Base-by-base conservation (phyloP, 1,139 yeast species). In the Kluyveromyces sp. region DNA sequence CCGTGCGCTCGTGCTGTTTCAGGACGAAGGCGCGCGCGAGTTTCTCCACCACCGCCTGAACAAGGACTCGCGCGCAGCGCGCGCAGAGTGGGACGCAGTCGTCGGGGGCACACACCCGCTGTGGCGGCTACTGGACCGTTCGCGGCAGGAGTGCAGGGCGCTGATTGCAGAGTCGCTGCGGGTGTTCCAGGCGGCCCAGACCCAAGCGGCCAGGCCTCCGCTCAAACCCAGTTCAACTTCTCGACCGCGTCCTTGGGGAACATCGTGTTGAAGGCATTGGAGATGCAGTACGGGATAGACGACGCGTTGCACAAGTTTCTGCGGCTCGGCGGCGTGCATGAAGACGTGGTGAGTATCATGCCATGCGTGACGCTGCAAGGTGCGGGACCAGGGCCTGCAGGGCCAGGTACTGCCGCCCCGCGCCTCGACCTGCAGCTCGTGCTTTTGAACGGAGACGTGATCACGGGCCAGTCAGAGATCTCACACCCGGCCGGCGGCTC, bases 401-500 rank as follows among this genome's bases (percentile, higher is more conserved):
- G 10, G 2, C 27, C 8, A n/a, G 8, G 25, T n/a, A n/a, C n/a
- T n/a, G n/a, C n/a, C n/a, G 15, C 7, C 10, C 39, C 39, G 66
- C 81, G 90, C 25, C 87, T 87, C 55, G 95, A 89, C 59, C 89
- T 90, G 25, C 81, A 94, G 48, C 97, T 96, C 0, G 57, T 77
- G 35, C 69, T 90, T 37, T 70, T 71, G 36, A 78, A 87, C 63
- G 96, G 94, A 1, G 70, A 77, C 5, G 35, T 84, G 2, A 83
- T 90, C 34, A 84, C 94, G 0, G 97, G 97, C n/a, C 97, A 90
- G 63, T 83, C 94, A 3, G 96, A 89, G 59, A 90, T 90, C 6
- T 88, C 96, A 0, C 97, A 90, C 64, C 97, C 97, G 2, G 65
- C 58, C 3, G 27, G 7, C 34, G 30, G 55, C 57, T 43, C 58